phyloP scores from a whole-genome alignment of 2,329 filamentous ascomycete species.

The Leptographium flavum region DNA sequence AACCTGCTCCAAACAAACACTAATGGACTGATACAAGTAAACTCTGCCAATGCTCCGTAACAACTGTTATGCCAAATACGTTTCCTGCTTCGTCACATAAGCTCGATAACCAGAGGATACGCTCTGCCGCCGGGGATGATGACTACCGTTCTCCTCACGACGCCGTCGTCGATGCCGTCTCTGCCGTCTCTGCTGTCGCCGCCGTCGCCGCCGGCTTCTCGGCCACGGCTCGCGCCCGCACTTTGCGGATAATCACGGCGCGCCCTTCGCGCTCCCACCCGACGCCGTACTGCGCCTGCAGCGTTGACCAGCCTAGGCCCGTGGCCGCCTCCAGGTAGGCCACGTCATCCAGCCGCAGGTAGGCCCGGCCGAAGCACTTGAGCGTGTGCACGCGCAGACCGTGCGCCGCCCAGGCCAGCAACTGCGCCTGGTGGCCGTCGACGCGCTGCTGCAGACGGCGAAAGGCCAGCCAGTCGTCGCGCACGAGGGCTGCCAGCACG shows the following conservation, averaged over 20 bases:
- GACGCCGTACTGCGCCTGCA: slow-evolving; percentile 55
- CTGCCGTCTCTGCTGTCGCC: neutral
- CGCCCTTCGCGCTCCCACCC: slow-evolving; percentile 70
- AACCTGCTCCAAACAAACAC: too few relatives aligned
- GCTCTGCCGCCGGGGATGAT: too few relatives aligned
- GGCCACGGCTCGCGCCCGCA: slow-evolving; percentile 19
- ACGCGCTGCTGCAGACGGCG: slow-evolving; percentile 54
- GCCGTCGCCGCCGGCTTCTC: neutral
- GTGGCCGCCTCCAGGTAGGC: slow-evolving; percentile 55
- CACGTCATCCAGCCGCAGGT: slow-evolving; percentile 53
- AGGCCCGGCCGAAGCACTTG: slow-evolving; percentile 75
- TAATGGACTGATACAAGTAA: too few relatives aligned
- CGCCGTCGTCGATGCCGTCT: neutral
- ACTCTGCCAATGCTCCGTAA: too few relatives aligned
- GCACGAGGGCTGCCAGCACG: slow-evolving; percentile 55
- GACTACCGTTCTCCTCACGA: too few relatives aligned
- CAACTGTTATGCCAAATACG: too few relatives aligned
- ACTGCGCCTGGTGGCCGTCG: slow-evolving; percentile 63
- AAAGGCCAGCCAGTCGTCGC: slow-evolving; percentile 73
- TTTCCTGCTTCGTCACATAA: too few relatives aligned
- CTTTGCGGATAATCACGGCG: slow-evolving; percentile 60
- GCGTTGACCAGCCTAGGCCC: slow-evolving; percentile 55
- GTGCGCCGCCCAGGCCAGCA: slow-evolving; percentile 72
- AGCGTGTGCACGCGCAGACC: slow-evolving; percentile 62
- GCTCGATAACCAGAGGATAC: too few relatives aligned